Evolutionary conservation across 2,329 filamentous ascomycete species (phyloP), one percentile per base, ranked within the genome.

Genomic region (Fusarium camptoceras): DNA sequence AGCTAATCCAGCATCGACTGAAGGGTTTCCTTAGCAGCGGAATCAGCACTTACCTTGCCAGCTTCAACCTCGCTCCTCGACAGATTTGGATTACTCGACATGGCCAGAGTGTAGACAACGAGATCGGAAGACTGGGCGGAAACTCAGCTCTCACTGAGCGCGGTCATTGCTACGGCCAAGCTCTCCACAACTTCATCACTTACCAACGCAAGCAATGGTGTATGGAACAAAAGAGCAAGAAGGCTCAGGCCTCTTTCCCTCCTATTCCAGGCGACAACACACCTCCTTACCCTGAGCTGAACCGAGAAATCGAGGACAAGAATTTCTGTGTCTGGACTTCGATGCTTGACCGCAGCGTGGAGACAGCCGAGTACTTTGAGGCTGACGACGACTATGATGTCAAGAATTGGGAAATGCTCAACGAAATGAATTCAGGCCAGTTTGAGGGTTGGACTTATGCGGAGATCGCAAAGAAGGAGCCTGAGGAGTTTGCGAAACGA

Each of bases 1-100:
- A 99, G 81, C 88, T 98, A 65, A 90, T 98, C 44, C 92, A 95
- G 48, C 92, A 97, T 78, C 92, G 96, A 67, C 90, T 98, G 65
- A 92, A 92, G 72, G 96, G 96, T 8, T 99, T 99, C 80, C 85
- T 99, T 50, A 94, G 94, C 60, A 93, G 92, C 41, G 93, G 96
- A 68, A 96, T 97, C 58, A 94, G 96, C 59, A 97, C 94, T 70
- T 99, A 98, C 76, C 86, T 99, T 12, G 92, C 96, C 47, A 98
- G 97, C 74, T 99, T 99, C 85, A 98, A 99, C 75, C 87, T 99
- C 18, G 93, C 95, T 0, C 94, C 96, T 1, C 88, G 96, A 57
- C 95, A 98, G 80, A 98, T 99, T 65, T 99, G 96, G 96, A 97
- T 99, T 77, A 98, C 96, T 3, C 87, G 96, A 53, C 96, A 98